phyloP scores from a whole-genome alignment of 129 eudicot genomes.

The Flaveria ramosissima region DNA sequence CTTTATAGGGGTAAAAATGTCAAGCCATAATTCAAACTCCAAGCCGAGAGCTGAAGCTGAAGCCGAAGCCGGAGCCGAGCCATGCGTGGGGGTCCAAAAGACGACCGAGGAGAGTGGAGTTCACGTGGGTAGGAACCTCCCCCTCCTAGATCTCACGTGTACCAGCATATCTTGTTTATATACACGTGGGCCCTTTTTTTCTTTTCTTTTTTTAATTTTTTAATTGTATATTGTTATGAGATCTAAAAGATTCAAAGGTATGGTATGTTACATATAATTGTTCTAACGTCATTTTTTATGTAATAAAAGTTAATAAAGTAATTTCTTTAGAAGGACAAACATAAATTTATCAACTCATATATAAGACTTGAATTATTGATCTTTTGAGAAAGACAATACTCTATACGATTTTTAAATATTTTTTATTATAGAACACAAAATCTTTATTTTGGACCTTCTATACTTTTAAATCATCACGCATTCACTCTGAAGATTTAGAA shows the following conservation, averaged over 20 bases:
- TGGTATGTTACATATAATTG: neutral
- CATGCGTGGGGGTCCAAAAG: constrained; percentile 15
- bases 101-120: constrained; percentile 46
- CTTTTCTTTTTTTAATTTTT: neutral
- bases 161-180: constrained; percentile 55
- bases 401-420: no score
- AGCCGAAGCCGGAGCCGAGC: constrained; percentile 21
- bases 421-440: no score
- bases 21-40: constrained; percentile 5
- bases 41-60: neutral
- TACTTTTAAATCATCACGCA: no score
- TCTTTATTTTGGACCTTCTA: no score
- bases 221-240: neutral
- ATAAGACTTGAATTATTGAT: no score
- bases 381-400: no score
- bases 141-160: constrained; percentile 59
- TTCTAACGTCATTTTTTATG: no score
- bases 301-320: no score
- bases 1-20: constrained; percentile 23
- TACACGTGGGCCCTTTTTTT: constrained; percentile 48
- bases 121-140: constrained; percentile 62
- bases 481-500: no score
- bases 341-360: no score
- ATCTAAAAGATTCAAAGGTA: constrained; percentile 2
- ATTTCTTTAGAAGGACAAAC: no score